Percentiles rank a stretch among this genome's conserved stretches.
Evolutionary conservation across 768 basidiomycete genomes (phyloP).

Genomic region (Clavulina sp.): DNA sequence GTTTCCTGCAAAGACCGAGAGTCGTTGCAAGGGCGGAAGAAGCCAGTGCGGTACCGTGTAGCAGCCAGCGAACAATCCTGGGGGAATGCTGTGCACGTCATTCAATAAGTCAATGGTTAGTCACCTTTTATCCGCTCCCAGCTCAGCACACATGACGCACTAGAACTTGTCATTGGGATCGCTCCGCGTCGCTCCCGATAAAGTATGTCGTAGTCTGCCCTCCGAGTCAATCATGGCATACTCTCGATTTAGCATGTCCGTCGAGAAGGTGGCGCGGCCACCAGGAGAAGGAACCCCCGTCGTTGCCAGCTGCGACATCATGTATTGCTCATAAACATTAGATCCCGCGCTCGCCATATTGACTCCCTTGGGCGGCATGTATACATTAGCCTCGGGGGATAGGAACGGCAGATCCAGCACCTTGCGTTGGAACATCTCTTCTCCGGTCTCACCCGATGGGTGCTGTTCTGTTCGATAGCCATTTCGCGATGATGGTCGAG

Average conservation of each 20-base stretch:
- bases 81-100: background rate
- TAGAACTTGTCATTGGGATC: background rate
- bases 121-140: background rate
- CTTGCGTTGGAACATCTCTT: too few species aligned
- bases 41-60: conserved; percentile 23
- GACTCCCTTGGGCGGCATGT: background rate
- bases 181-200: background rate
- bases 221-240: background rate
- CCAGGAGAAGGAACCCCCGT: background rate
- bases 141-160: background rate
- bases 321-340: background rate
- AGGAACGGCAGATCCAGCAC: too few species aligned
- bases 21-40: conserved; percentile 18
- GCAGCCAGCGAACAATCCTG: background rate
- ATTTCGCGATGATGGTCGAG: too few species aligned
- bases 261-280: background rate
- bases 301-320: background rate
- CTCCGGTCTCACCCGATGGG: too few species aligned
- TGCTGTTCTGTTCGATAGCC: too few species aligned
- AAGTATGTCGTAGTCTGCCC: background rate
- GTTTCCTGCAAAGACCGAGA: conserved; percentile 20
- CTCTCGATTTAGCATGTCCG: background rate
- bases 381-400: background rate
- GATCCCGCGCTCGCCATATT: background rate
- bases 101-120: background rate